A percentile compares a stretch with the other conserved stretches of the same genome.
These are phyloP conservation scores for Dichotomopilus funicola DNA, from an alignment of 2,329 filamentous ascomycete genomes.

Conservation along the genomic window DNA sequence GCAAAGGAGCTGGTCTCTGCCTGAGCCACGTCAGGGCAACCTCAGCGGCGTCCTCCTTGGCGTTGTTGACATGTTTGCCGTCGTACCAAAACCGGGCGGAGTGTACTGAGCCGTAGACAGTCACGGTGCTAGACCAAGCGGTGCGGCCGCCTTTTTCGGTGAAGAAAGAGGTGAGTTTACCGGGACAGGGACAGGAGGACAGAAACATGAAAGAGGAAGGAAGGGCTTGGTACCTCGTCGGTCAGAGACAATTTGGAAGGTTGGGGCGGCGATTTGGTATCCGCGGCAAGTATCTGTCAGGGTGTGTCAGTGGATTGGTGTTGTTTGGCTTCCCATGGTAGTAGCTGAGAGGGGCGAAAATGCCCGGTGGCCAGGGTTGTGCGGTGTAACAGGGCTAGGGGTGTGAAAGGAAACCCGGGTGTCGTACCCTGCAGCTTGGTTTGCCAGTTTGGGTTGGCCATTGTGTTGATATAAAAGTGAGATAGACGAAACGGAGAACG, in stretches of 20 bases:
- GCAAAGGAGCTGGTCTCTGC: constrained; percentile 34
- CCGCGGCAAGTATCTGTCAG: constrained; percentile 28
- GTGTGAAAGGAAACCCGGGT: not conserved
- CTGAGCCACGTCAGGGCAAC: constrained; percentile 43
- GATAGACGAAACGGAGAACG: not conserved
- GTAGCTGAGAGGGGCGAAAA: too few relatives aligned
- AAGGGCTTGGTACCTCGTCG: constrained; percentile 27
- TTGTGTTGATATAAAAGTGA: constrained; percentile 7
- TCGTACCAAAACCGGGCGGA: constrained; percentile 88
- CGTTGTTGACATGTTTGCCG: constrained; percentile 79
- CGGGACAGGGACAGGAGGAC: not conserved
- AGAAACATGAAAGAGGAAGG: not conserved
- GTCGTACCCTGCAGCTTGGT: constrained; percentile 28
- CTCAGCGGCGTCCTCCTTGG: constrained; percentile 86
- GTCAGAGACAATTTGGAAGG: constrained; percentile 31
- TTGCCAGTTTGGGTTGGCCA: constrained; percentile 27
- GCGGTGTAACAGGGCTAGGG: too few relatives aligned
- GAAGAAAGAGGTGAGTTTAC: not conserved
- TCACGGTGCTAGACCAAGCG: constrained; percentile 79
- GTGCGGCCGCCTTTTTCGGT: constrained; percentile 66
- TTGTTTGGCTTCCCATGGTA: too few relatives aligned
- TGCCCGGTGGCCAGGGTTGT: too few relatives aligned
- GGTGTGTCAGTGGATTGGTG: not conserved
- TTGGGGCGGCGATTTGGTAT: constrained; percentile 25
- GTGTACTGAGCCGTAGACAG: constrained; percentile 58